Conservation (phyloP, 352 stramenopile genomes). For the Phytophthora sp. region DNA sequence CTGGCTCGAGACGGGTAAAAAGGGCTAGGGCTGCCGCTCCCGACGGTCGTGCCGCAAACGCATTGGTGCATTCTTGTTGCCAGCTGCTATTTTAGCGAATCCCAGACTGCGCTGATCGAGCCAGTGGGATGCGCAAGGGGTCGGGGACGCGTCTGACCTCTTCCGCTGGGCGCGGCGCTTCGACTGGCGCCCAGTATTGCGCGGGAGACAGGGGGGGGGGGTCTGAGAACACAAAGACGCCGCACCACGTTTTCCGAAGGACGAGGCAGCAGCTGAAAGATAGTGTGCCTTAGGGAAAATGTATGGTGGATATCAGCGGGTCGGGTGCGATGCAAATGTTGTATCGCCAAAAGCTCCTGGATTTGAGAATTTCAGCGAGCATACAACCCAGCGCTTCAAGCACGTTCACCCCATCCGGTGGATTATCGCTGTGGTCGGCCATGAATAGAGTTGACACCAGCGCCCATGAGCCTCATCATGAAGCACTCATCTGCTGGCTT, state of each 20-base stretch:
- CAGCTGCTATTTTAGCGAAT: constrained; percentile 16
- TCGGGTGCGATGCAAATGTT: constrained; percentile 1
- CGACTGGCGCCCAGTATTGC: constrained; percentile 8
- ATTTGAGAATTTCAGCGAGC: constrained; percentile 3
- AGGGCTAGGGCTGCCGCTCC: constrained; percentile 16
- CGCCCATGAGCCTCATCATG: too few relatives aligned
- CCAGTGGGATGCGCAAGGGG: constrained; percentile 21
- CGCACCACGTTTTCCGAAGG: constrained; percentile 2
- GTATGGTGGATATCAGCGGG: neutral
- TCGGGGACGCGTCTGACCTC: constrained; percentile 4
- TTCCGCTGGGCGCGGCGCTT: neutral
- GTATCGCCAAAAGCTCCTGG: neutral
- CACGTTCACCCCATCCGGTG: constrained; percentile 19
- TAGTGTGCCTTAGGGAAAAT: neutral
- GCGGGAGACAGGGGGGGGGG: neutral
- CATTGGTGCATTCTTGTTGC: constrained; percentile 9
- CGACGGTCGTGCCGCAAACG: too few relatives aligned
- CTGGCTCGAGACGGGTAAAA: constrained; percentile 25
- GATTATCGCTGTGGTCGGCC: neutral
- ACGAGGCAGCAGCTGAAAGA: too few relatives aligned
- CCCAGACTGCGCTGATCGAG: constrained; percentile 6
- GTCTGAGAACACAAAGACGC: constrained; percentile 26
- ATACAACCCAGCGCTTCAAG: neutral
- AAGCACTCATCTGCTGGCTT: too few relatives aligned
- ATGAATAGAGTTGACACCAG: neutral